Base-by-base conservation (phyloP, 2,329 filamentous ascomycete species). In the Lomentospora prolificans region DNA sequence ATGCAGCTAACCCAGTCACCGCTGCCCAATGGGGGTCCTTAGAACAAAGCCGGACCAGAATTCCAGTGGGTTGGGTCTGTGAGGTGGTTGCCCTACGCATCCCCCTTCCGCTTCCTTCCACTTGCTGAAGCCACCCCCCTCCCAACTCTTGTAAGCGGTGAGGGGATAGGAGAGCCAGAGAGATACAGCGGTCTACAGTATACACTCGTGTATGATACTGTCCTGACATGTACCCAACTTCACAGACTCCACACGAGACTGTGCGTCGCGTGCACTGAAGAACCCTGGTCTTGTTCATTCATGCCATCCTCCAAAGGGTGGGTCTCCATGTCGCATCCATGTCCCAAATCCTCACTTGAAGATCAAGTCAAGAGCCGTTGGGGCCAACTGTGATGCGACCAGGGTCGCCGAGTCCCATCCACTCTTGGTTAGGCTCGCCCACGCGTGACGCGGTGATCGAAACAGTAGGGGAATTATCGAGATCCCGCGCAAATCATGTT, bases 11-110 rank as follows among this genome's bases (percentile, higher is more conserved):
- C 71, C 68, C 67, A 68, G 71, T 68, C 68, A 64, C 65, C 69
- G 63, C 67, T 75, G 70, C 75, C 77, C 72, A 78, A 80, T 76
- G 63, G 66, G 71, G 75, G 67, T 74, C 67, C 66, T 63, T 65
- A 70, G 61, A 65, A 63, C 75, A 64, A 68, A 69, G 64, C 67
- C 53, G 63, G 69, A 64, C 66, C 66, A 72, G 68, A 66, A 66
- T 66, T 66, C 59, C 61, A 62, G 69, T 67, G 66, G 69, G 65
- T 66, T 50, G 53, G 53, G 41, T 55, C 53, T 44, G 41, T 55
- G 53, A 55, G 41, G 53, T 33, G 22, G 22, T n/a, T n/a, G n/a
- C 36, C 17, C 22, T 48, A 48, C 12, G 22, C n/a, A 17, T 17
- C 22, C 51, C 28, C 28, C 28, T 17, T 39, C 22, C 19, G n/a